Evolutionary conservation across 2,329 filamentous ascomycete genomes (phyloP), one percentile per base, ranked within the genome.

Genomic region (Alternaria metachromatica): DNA sequence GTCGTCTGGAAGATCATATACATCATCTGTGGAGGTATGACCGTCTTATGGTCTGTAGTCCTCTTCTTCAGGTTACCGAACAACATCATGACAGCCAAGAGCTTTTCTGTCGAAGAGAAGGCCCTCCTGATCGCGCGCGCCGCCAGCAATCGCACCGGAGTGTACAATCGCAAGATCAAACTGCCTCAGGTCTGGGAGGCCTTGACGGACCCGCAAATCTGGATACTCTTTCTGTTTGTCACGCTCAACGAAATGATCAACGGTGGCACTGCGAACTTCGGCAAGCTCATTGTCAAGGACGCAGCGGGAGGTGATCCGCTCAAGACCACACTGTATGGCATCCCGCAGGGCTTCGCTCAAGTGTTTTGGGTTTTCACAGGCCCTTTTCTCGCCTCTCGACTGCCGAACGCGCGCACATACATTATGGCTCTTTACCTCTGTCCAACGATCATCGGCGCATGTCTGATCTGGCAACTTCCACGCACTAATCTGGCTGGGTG

Each of bases 211-310:
- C 76, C 81, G 0, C 82, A 84, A 67, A 78, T 84, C 7, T 84
- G 82, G 81, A 72, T 84, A 2, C 64, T 83, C 6, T 82, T 82
- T 56, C 62, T 84, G 1, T 85, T 82, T 57, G 81, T 81, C 4
- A 74, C 88, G 0, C 73, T 87, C 18, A 88, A 88, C 60, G 86
- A 88, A 67, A 76, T 81, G 2, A 82, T 87, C 65, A 88, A 83
- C 53, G 85, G 85, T 4, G 86, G 86, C 0, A 74, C 86, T 9
- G 83, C 86, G 6, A 87, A 85, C 66, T 88, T 88, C 65, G 83
- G 84, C 43, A 87, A 86, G 58, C 80, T 86, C 21, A 87, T 88
- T 58, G 82, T 87, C 71, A 87, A 87, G 60, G 82, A 84, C 1
- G 75, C 86, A 3, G 82, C 82, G 18, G 46, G 60, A 5, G 68